phyloP scores from a whole-genome alignment of 2,329 filamentous ascomycete genomes.

The Ilyonectria robusta region DNA sequence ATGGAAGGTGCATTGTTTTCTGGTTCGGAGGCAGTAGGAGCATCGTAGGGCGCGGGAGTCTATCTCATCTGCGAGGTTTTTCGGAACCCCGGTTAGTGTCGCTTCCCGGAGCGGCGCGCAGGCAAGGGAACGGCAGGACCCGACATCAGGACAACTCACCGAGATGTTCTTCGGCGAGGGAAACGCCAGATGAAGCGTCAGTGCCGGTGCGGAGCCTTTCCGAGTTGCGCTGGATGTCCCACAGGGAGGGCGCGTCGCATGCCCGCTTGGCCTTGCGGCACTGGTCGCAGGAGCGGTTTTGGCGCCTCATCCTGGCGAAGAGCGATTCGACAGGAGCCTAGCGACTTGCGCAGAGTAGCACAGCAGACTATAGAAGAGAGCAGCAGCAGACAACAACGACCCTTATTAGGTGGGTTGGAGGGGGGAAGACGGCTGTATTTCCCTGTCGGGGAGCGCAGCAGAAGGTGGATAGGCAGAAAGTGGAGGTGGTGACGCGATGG shows the following conservation, averaged over 20 bases:
- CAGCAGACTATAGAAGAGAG: not conserved
- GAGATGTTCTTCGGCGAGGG: constrained; percentile 47
- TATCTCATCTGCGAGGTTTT: constrained; percentile 45
- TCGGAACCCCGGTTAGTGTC: constrained; percentile 43
- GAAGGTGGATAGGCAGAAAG: constrained; percentile 25
- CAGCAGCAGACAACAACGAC: not conserved
- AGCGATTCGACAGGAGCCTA: not conserved
- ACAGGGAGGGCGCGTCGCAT: constrained; percentile 48
- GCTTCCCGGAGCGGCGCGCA: constrained; percentile 37
- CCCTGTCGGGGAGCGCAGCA: constrained; percentile 16
- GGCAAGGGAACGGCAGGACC: constrained; percentile 18
- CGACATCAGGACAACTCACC: constrained; percentile 39
- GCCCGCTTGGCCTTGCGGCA: constrained; percentile 49
- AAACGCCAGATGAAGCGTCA: constrained; percentile 40
- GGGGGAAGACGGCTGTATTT: constrained; percentile 21
- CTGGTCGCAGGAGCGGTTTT: constrained; percentile 49
- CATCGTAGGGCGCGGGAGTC: constrained; percentile 48
- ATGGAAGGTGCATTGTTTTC: constrained; percentile 48
- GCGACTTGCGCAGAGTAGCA: not conserved
- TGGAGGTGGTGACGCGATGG: constrained; percentile 32
- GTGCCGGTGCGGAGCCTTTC: constrained; percentile 42
- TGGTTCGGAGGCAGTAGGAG: constrained; percentile 47
- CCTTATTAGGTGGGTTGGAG: constrained; percentile 5
- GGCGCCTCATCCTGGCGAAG: constrained; percentile 44
- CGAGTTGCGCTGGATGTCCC: constrained; percentile 48